A percentile compares a stretch with the other conserved stretches of the same genome.
phyloP scores from a whole-genome alignment of 352 stramenopile genomes.

The Blastocystis sp. region DNA sequence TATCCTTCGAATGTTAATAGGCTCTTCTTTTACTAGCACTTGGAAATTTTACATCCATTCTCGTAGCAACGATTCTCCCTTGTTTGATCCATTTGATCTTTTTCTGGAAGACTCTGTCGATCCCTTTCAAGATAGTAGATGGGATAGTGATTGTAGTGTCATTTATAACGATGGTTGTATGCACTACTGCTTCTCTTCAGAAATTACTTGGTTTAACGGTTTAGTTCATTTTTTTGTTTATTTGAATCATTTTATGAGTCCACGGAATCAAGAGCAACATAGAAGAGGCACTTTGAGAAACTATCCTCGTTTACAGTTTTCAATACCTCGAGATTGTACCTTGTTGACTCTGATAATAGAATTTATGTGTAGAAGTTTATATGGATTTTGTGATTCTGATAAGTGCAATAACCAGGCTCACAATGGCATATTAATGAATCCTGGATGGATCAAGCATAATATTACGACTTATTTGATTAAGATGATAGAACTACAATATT shows the following conservation, averaged over 20 bases:
- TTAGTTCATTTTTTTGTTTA: not conserved
- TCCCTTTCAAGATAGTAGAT: not conserved
- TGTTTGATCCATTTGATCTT: conserved; percentile 5
- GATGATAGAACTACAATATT: not conserved
- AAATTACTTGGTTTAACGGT: not conserved
- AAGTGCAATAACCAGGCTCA: not conserved
- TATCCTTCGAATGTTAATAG: not conserved
- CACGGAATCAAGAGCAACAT: not conserved
- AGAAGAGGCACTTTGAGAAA: no score
- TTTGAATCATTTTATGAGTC: not conserved
- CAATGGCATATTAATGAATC: not conserved
- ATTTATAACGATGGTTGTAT: not conserved
- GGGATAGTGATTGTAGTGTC: not conserved
- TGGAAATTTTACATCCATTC: conserved; percentile 14
- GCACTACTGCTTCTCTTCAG: not conserved
- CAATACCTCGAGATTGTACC: not conserved
- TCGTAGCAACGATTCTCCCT: not conserved
- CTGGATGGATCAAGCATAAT: not conserved
- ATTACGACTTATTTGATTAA: not conserved
- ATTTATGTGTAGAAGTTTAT: not conserved
- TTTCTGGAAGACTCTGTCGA: not conserved
- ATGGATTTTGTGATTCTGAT: not conserved
- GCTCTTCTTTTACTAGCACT: not conserved
- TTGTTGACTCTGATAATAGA: not conserved
- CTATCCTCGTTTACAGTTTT: no score